Conservation (phyloP, 345 rosid genomes). For the Excoecaria agallocha region DNA sequence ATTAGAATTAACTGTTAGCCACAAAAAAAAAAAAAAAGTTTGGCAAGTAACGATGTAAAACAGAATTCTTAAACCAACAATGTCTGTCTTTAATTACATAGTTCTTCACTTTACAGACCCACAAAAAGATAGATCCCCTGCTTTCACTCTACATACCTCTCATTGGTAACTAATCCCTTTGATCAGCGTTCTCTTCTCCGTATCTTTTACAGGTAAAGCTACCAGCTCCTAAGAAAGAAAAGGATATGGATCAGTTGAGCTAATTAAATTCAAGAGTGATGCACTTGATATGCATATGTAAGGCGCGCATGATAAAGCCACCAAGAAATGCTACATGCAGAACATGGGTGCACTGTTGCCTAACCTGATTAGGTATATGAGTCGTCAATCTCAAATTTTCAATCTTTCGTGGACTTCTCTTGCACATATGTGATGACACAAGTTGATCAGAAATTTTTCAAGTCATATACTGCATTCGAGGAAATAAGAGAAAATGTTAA, state of each 20-base stretch:
- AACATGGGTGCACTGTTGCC: neutral
- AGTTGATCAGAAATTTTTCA: neutral
- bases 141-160: neutral
- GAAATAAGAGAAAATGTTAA: neutral
- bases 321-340: too few species aligned
- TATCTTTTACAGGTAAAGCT: neutral
- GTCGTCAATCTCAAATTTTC: constrained; percentile 18
- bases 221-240: neutral
- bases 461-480: constrained; percentile 3
- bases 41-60: neutral
- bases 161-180: neutral
- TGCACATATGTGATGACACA: neutral
- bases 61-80: neutral
- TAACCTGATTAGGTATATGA: neutral
- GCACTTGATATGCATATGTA: neutral
- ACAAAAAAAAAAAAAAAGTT: too few species aligned
- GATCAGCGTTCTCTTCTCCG: neutral
- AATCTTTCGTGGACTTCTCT: constrained; percentile 59
- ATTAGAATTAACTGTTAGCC: too few species aligned
- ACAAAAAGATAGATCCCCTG: neutral
- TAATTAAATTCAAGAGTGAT: neutral
- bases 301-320: too few species aligned
- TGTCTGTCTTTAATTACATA: neutral
- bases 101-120: neutral
- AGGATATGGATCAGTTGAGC: neutral